A percentile compares a stretch with the other conserved stretches of the same genome.
These are phyloP conservation scores for Pseudozyma pruni DNA, from an alignment of 1,284 basidiomycete species.

Conservation along the genomic window DNA sequence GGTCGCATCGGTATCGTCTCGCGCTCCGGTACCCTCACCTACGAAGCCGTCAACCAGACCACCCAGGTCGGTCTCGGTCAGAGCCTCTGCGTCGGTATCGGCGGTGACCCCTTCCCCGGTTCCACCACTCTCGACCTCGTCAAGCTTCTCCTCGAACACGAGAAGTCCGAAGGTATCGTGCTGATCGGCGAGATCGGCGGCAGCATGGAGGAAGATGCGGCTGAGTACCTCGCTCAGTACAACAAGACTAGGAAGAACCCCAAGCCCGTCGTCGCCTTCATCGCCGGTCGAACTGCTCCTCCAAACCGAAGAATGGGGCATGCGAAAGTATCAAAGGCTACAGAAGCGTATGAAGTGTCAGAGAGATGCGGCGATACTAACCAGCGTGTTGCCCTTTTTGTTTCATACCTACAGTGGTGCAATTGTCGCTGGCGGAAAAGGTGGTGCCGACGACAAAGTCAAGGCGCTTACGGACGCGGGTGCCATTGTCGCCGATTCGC, in stretches of 20 bases:
- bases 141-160: constrained; percentile 94
- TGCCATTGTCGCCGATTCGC: constrained; percentile 91
- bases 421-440: constrained; percentile 97
- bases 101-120: constrained; percentile 98
- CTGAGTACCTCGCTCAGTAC: constrained; percentile 90
- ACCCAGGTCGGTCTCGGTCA: constrained; percentile 96
- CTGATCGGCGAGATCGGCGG: constrained; percentile 99
- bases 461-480: constrained; percentile 92
- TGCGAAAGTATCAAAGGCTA: too few relatives aligned
- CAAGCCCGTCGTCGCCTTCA: constrained; percentile 98
- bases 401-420: constrained; percentile 72
- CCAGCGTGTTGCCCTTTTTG: too few relatives aligned
- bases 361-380: too few relatives aligned
- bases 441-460: constrained; percentile 94
- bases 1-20: constrained; percentile 90
- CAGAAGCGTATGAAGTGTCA: too few relatives aligned
- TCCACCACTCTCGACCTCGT: constrained; percentile 94
- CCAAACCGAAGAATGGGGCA: constrained; percentile 95
- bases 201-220: constrained; percentile 99
- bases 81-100: constrained; percentile 95
- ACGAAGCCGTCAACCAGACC: constrained; percentile 76
- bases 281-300: constrained; percentile 92
- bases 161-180: constrained; percentile 80
- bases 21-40: constrained; percentile 66
- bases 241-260: constrained; percentile 88